phyloP scores from a whole-genome alignment of 23 red algal species.

The Chondrus crispus region DNA sequence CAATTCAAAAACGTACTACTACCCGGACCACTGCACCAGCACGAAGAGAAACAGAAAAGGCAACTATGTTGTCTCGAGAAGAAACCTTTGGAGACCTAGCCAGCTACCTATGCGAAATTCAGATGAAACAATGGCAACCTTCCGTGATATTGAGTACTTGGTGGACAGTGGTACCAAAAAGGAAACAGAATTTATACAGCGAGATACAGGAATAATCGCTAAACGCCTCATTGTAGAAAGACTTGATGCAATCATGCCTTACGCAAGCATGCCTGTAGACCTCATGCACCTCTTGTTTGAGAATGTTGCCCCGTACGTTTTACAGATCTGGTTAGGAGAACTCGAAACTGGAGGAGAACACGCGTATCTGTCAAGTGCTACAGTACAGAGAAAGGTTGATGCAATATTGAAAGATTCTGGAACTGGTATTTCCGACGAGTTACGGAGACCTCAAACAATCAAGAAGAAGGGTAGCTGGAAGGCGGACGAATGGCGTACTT shows the following conservation, averaged over 20 bases:
- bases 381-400: background rate
- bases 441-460: background rate
- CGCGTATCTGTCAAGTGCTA: background rate
- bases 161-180: background rate
- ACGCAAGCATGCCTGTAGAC: constrained; percentile 4
- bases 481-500: background rate
- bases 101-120: background rate
- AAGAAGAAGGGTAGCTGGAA: background rate
- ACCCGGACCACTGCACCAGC: background rate
- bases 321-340: background rate
- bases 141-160: background rate
- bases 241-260: background rate
- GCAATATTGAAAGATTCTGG: background rate
- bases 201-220: background rate
- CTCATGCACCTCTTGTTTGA: constrained; percentile 37
- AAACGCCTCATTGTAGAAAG: background rate
- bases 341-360: background rate
- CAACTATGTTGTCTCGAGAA: background rate
- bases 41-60: background rate
- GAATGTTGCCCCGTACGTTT: background rate
- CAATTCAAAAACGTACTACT: background rate
- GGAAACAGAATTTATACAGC: background rate
- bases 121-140: background rate
- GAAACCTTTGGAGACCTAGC: background rate
- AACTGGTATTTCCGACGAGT: background rate